Conservation (phyloP, 768 basidiomycete species). For the Lactarius vividus region DNA sequence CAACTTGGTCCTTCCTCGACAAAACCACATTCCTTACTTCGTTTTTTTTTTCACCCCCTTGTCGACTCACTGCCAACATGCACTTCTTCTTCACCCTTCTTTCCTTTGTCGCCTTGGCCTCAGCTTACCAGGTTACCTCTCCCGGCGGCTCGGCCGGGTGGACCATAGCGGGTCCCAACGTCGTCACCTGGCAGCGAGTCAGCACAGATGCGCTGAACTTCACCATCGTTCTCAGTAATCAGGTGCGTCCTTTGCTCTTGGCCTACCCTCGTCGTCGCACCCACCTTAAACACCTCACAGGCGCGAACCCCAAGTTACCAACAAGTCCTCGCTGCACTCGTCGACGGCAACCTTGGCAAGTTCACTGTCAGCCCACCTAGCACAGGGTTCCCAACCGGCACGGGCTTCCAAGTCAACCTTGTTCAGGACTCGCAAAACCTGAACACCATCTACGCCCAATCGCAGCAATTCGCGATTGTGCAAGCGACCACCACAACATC, state of each 20-base stretch:
- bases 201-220: conserved; percentile 66
- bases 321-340: conserved; percentile 54
- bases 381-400: conserved; percentile 63
- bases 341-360: conserved; percentile 46
- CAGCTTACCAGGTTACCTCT: conserved; percentile 57
- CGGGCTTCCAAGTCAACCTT: conserved; percentile 70
- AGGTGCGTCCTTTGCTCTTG: conserved; percentile 41
- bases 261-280: neutral
- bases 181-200: conserved; percentile 62
- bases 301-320: conserved; percentile 35
- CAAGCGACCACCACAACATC: conserved; percentile 26
- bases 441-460: conserved; percentile 67
- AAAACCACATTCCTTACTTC: conserved; percentile 19
- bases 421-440: conserved; percentile 48
- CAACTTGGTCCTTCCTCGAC: conserved; percentile 10
- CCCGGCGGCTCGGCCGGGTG: conserved; percentile 44
- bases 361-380: conserved; percentile 52
- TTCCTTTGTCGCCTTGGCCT: conserved; percentile 50
- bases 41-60: neutral
- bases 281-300: conserved; percentile 5
- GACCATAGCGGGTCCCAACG: conserved; percentile 50
- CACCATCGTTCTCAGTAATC: conserved; percentile 63
- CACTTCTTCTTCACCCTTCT: conserved; percentile 43
- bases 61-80: conserved; percentile 37
- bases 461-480: conserved; percentile 54